These are phyloP conservation scores for Xylariales sp. DNA, from an alignment of 2,329 filamentous ascomycete genomes.

Conservation along the genomic window DNA sequence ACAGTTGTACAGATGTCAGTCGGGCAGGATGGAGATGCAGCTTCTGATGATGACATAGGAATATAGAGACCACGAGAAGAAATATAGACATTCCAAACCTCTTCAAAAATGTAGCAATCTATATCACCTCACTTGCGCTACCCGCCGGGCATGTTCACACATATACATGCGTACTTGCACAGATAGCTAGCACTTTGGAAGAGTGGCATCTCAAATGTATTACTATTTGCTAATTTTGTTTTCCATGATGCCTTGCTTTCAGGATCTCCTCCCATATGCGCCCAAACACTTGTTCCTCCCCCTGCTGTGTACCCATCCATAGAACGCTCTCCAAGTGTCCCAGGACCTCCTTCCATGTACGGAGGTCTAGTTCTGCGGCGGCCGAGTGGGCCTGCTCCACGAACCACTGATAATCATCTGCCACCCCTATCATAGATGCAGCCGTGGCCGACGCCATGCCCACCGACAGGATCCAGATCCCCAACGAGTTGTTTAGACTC, in stretches of 20 bases:
- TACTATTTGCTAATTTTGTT: background rate
- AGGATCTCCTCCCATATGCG: slow-evolving; percentile 21
- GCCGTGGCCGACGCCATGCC: slow-evolving; percentile 31
- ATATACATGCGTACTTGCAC: too few species aligned
- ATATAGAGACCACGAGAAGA: too few species aligned
- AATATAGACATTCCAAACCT: too few species aligned
- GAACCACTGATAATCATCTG: slow-evolving; percentile 27
- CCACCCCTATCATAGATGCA: too few species aligned
- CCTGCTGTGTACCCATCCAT: background rate
- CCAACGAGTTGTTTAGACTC: slow-evolving; percentile 19
- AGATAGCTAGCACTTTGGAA: background rate
- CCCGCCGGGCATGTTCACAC: too few species aligned
- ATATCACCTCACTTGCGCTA: too few species aligned
- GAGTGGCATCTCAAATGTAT: background rate
- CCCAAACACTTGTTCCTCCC: slow-evolving; percentile 14
- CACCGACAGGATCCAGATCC: slow-evolving; percentile 37
- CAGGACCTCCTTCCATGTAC: slow-evolving; percentile 18
- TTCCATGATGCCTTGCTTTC: background rate
- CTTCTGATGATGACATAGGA: too few species aligned
- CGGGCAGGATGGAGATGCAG: too few species aligned
- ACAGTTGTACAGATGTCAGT: too few species aligned
- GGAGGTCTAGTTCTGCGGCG: slow-evolving; percentile 1
- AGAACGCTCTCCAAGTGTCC: background rate
- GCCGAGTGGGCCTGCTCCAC: slow-evolving; percentile 13
- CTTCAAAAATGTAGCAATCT: too few species aligned